Conservation (phyloP, 306 rosid genomes). For the cucumber (Cucumis sativus) region DNA sequence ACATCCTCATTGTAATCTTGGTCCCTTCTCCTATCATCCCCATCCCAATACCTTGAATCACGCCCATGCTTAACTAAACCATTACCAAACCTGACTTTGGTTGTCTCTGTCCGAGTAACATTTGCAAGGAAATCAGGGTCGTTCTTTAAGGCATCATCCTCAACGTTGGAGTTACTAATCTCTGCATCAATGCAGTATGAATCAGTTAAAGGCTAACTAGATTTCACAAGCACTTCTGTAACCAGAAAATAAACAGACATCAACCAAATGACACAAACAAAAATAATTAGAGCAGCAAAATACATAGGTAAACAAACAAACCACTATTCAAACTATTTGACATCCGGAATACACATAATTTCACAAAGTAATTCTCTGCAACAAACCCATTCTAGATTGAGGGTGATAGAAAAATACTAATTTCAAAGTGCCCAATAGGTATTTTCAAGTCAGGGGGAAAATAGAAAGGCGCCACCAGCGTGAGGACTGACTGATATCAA, state of each 20-base stretch:
- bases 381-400: not conserved
- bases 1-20: constrained; percentile 66
- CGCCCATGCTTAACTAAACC: constrained; percentile 62
- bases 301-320: not conserved
- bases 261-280: not conserved
- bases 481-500: not conserved
- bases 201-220: constrained; percentile 3
- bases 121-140: constrained; percentile 75
- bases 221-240: not conserved
- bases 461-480: not conserved
- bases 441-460: not conserved
- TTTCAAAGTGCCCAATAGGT: not conserved
- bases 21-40: constrained; percentile 94
- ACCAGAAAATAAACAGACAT: not conserved
- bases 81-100: constrained; percentile 64
- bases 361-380: not conserved
- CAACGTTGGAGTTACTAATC: constrained; percentile 23
- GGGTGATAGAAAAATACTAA: not conserved
- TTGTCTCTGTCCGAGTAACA: constrained; percentile 57
- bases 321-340: not conserved
- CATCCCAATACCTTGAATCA: constrained; percentile 95
- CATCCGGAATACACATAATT: not conserved
- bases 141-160: constrained; percentile 38
- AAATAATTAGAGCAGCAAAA: not conserved
- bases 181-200: constrained; percentile 35